phyloP scores from a whole-genome alignment of 2,329 filamentous ascomycete genomes.

The Penicillium sp. region DNA sequence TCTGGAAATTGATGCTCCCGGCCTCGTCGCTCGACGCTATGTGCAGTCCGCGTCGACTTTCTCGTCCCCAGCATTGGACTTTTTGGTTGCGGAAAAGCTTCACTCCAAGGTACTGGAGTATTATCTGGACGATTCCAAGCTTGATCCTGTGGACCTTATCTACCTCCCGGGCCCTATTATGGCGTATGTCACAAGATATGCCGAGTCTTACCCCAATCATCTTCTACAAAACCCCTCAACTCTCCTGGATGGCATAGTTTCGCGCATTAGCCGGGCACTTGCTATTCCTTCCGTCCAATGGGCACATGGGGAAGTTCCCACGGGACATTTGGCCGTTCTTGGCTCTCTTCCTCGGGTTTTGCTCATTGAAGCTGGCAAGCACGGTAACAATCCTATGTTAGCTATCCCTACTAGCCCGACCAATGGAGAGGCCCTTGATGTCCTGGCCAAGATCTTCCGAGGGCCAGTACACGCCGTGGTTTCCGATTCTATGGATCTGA shows the following conservation, averaged over 20 bases:
- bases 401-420: slow-evolving; percentile 54
- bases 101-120: slow-evolving; percentile 52
- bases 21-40: slow-evolving; percentile 31
- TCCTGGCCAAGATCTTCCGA: slow-evolving; percentile 56
- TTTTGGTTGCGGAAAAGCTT: slow-evolving; percentile 51
- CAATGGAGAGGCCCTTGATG: slow-evolving; percentile 55
- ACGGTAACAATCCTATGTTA: slow-evolving; percentile 46
- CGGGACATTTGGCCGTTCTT: slow-evolving; percentile 58
- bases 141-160: slow-evolving; percentile 52
- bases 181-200: slow-evolving; percentile 59
- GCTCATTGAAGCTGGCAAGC: slow-evolving; percentile 48
- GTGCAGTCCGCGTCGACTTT: slow-evolving; percentile 37
- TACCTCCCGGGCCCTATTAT: slow-evolving; percentile 58
- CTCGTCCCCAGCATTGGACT: slow-evolving; percentile 50
- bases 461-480: slow-evolving; percentile 43
- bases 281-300: slow-evolving; percentile 48
- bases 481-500: slow-evolving; percentile 33
- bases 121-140: slow-evolving; percentile 52
- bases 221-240: slow-evolving; percentile 47
- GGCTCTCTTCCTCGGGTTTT: slow-evolving; percentile 56
- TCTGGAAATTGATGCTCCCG: slow-evolving; percentile 45
- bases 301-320: slow-evolving; percentile 56
- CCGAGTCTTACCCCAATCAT: slow-evolving; percentile 55
- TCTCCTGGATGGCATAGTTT: slow-evolving; percentile 46
- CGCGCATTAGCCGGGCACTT: slow-evolving; percentile 49